These are phyloP conservation scores for Boletus fagicola DNA, from an alignment of 768 basidiomycete species.

Conservation along the genomic window DNA sequence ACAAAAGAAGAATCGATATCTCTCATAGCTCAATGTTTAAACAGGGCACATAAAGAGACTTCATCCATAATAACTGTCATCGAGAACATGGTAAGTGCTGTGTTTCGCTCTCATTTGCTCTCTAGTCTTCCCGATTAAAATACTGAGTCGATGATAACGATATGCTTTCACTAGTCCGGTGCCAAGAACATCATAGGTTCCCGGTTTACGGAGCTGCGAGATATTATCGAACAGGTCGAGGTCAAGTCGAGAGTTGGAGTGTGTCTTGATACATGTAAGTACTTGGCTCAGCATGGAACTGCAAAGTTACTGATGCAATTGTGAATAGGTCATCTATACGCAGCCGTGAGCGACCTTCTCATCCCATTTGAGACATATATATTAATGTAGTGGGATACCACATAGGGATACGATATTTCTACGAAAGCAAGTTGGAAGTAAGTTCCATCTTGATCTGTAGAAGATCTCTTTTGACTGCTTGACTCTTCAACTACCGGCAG, in stretches of 20 bases:
- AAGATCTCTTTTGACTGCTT: background rate
- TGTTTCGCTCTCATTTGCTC: background rate
- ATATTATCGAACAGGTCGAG: conserved; percentile 66
- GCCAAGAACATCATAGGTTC: conserved; percentile 77
- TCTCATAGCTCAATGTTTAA: conserved; percentile 69
- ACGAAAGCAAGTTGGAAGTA: conserved; percentile 71
- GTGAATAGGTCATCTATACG: conserved; percentile 66
- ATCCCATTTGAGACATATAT: conserved; percentile 7
- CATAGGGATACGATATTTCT: conserved; percentile 77
- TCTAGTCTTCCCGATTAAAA: background rate
- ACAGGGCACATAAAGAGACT: conserved; percentile 67
- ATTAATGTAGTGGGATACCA: background rate
- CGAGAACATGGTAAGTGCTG: conserved; percentile 73
- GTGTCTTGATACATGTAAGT: conserved; percentile 80
- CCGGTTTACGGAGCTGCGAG: conserved; percentile 61
- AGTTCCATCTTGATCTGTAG: conserved; percentile 22
- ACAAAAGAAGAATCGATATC: conserved; percentile 60
- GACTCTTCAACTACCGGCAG: conserved; percentile 13
- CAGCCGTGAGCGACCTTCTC: conserved; percentile 63
- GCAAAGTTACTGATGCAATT: background rate
- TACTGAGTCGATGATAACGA: background rate
- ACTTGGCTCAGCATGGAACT: conserved; percentile 1
- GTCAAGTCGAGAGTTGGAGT: conserved; percentile 77
- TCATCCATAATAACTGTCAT: conserved; percentile 59
- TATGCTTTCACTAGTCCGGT: conserved; percentile 53